Evolutionary conservation across 345 rosid genomes (phyloP), one percentile per base, ranked within the genome.

Genomic region (Hibiscus mutabilis): DNA sequence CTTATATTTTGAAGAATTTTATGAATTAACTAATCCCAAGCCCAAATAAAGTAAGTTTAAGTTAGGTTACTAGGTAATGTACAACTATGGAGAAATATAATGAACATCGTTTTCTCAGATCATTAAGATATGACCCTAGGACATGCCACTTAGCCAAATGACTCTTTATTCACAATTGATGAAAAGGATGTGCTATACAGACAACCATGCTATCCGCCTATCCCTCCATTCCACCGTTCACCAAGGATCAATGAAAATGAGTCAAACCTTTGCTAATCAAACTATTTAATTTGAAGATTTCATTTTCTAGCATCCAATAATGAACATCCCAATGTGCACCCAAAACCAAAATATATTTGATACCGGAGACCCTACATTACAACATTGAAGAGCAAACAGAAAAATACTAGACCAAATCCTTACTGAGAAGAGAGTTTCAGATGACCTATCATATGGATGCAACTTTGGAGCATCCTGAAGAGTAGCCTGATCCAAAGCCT

Each of bases 401-500:
- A 16, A 21, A 25, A 25, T 0, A 47, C 44, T 3, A 0, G 63
- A 58, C 15, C 19, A 61, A 69, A 80, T 25, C 70, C 60, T 84
- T 84, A 96, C 99, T 80, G 87, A 81, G 78, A 92, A 89, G 59
- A 92, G 85, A 73, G 78, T 84, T 83, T 96, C 96, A 46, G 99
- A 94, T 72, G 94, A 81, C 79, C 86, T 89, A 83, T 92, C 91
- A 80, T 92, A 96, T 22, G 93, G 95, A 79, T 81, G 94, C 78
- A 92, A 77, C 77, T 88, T 88, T n/a, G 79, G 77, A 81, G 77
- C 82, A 82, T 88, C 96, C 77, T 88, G 87, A 77, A 82, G 77
- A 1, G 81, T 33, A 66, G 76, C 76, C 77, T 82, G 91, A 58
- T 73, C 76, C 52, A 68, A 66, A 71, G 79, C 66, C 62, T 84